phyloP scores from a whole-genome alignment of 768 basidiomycete species.

The Boletus sp. region DNA sequence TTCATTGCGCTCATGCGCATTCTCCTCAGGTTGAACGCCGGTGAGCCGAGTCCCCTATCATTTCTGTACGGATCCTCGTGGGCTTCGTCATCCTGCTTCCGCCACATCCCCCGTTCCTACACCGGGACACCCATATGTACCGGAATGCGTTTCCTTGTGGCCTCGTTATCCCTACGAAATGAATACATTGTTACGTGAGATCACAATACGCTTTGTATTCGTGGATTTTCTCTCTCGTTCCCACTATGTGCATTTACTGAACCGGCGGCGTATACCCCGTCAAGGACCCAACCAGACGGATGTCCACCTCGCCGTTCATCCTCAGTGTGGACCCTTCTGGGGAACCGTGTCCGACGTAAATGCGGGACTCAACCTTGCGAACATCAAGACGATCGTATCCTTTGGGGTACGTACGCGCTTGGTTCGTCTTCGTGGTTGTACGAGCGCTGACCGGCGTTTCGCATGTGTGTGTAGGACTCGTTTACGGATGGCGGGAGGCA shows the following conservation, averaged over 20 bases:
- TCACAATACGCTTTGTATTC: background rate
- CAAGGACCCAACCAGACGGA: constrained; percentile 14
- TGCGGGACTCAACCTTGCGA: constrained; percentile 39
- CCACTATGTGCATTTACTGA: constrained; percentile 8
- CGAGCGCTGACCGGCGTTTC: background rate
- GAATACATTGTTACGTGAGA: background rate
- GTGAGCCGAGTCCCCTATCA: constrained; percentile 9
- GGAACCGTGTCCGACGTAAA: constrained; percentile 46
- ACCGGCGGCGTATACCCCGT: background rate
- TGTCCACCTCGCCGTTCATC: constrained; percentile 45
- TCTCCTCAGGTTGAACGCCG: background rate
- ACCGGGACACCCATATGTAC: no score
- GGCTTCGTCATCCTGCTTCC: background rate
- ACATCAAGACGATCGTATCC: constrained; percentile 46
- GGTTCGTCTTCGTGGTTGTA: background rate
- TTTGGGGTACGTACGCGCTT: constrained; percentile 40
- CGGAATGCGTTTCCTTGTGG: background rate
- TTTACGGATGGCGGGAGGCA: constrained; percentile 49
- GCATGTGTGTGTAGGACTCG: constrained; percentile 35
- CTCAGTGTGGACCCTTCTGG: constrained; percentile 40
- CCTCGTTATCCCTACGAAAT: background rate
- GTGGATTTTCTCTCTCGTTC: background rate
- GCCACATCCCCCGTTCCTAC: background rate
- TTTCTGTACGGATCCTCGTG: background rate
- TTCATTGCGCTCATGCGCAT: constrained; percentile 2